These are phyloP conservation scores for Penicillium sp. DNA, from an alignment of 2,329 filamentous ascomycete species.

Conservation along the genomic window DNA sequence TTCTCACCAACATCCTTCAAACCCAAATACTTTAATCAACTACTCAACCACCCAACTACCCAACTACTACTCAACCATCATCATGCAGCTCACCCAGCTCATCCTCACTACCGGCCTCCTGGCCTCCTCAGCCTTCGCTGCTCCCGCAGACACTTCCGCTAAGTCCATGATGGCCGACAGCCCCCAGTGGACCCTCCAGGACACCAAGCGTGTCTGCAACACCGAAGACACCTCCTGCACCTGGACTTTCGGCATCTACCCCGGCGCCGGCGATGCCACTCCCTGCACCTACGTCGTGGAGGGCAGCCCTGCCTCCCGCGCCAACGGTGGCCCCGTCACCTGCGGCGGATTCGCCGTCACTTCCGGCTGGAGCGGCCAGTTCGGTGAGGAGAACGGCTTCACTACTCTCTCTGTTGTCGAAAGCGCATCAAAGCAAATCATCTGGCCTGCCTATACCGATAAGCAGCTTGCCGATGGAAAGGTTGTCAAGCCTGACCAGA, in stretches of 20 bases:
- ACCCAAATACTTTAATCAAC: neutral
- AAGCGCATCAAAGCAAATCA: conserved; percentile 44
- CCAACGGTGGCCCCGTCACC: conserved; percentile 42
- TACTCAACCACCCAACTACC: neutral
- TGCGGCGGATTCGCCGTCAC: conserved; percentile 56
- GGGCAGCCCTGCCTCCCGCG: conserved; percentile 36
- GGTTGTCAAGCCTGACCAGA: conserved; percentile 53
- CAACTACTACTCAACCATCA: conserved; percentile 21
- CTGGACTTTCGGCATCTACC: conserved; percentile 49
- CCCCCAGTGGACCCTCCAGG: conserved; percentile 47
- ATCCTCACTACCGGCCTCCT: conserved; percentile 36
- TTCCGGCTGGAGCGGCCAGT: conserved; percentile 58
- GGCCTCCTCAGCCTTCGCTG: conserved; percentile 39
- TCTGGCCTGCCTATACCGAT: conserved; percentile 57
- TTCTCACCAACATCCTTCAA: conserved; percentile 2
- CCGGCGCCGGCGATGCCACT: conserved; percentile 28
- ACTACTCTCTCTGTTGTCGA: conserved; percentile 55
- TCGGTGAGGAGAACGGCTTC: conserved; percentile 55
- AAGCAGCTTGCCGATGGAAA: conserved; percentile 48
- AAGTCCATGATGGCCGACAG: conserved; percentile 44
- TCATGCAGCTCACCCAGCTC: conserved; percentile 48
- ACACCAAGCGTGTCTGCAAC: conserved; percentile 46
- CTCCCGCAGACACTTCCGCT: conserved; percentile 32
- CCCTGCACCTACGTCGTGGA: conserved; percentile 45
- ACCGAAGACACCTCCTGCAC: conserved; percentile 42